These are phyloP conservation scores for Penicillium bialowiezense DNA, from an alignment of 495 filamentous ascomycete genomes.

Conservation along the genomic window DNA sequence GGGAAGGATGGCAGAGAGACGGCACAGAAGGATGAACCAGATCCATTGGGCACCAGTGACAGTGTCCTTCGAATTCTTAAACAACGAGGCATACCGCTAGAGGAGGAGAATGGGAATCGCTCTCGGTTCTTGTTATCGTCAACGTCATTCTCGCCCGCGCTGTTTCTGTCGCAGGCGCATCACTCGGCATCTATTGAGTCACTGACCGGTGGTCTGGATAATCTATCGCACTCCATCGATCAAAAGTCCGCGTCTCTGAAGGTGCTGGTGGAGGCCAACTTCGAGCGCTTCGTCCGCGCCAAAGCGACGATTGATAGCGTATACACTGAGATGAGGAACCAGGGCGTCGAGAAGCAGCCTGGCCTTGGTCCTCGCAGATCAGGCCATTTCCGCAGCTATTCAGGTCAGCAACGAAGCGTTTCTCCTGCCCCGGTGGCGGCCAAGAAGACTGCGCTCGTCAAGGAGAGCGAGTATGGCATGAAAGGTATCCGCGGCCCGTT, in stretches of 20 bases:
- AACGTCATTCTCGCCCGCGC: conserved; percentile 87
- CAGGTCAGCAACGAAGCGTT: conserved; percentile 45
- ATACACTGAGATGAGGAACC: conserved; percentile 94
- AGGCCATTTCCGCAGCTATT: conserved; percentile 54
- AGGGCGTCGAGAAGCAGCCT: conserved; percentile 63
- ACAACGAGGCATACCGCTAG: conserved; percentile 72
- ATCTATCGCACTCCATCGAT: conserved; percentile 85
- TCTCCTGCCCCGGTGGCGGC: conserved; percentile 32
- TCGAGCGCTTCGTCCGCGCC: conserved; percentile 93
- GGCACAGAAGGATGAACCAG: conserved; percentile 84
- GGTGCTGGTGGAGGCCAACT: conserved; percentile 93
- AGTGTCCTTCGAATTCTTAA: conserved; percentile 82
- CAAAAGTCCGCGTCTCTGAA: conserved; percentile 96
- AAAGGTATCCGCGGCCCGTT: conserved; percentile 84
- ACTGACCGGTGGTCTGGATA: conserved; percentile 74
- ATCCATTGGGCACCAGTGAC: conserved; percentile 76
- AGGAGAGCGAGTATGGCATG: conserved; percentile 94
- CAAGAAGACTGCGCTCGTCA: conserved; percentile 84
- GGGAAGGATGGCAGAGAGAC: conserved; percentile 67
- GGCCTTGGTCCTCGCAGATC: conserved; percentile 58
- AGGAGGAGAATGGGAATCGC: conserved; percentile 76
- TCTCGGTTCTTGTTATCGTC: conserved; percentile 94
- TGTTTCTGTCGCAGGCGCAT: conserved; percentile 91
- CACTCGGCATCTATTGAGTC: conserved; percentile 74
- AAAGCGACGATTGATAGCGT: conserved; percentile 98